Evolutionary conservation across 805 yeast genomes (phyloP), one percentile per base, ranked within the genome.

Genomic region (Sporopachydermia quercuum): DNA sequence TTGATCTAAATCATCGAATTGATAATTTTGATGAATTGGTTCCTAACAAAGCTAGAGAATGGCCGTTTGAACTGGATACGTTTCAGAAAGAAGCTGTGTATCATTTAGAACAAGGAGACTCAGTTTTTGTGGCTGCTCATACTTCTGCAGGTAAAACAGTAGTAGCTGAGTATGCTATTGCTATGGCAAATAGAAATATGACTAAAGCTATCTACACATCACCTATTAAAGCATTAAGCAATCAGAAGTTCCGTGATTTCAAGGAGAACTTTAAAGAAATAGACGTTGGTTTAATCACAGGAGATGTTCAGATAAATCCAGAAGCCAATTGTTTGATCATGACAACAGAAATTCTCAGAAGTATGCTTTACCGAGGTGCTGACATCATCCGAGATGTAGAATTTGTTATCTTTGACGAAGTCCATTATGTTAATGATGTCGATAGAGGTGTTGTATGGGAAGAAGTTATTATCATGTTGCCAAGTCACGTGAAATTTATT

Each of bases 361-460:
- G 93, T 13, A 91, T 91, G 98, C 69, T 91, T 33, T 91, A 91
- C 53, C 68, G 95, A 52, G 98, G 98, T 44, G 95, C 97, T 0
- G 98, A 91, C 61, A 60, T 91, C 37, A 87, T 91, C 49, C 70
- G 98, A 56, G 98, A 91, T 60, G 96, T 91, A 16, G 98, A 89
- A 53, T 91, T 87, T 65, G 96, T 91, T 18, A 86, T 91, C 34
- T 91, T 91, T 56, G 98, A 91, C 62, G 98, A 91, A 56, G 98
- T 91, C 1, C 98, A 91, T 60, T 91, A 91, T 55, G 96, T 91
- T 45, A 91, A 91, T 56, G 98, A 91, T 61, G 78, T 84, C 42
- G 95, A 85, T 51, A 76, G 98, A 58, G 98, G 98, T 53, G 98
- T 91, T 11, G 98, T 91, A 3, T 91, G 98, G 98, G 98, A 91